A percentile compares a stretch with the other conserved stretches of the same genome.
Conservation (phyloP, 2,329 filamentous ascomycete species). For the Colletotrichum tofieldiae region DNA sequence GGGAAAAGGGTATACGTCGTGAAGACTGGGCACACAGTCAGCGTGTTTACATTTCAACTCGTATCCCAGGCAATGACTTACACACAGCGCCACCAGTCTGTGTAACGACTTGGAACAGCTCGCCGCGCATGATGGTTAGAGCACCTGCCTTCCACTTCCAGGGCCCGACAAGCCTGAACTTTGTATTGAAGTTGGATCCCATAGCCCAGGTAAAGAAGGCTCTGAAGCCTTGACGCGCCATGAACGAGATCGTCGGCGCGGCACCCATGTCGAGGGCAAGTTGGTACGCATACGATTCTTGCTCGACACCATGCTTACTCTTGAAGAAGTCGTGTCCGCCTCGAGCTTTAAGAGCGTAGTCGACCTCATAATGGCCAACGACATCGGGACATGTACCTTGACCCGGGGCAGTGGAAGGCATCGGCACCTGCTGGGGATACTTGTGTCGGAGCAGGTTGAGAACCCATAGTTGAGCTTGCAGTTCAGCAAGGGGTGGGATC, state of each 20-base stretch:
- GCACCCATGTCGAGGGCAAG: slow-evolving; percentile 63
- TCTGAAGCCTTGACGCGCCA: slow-evolving; percentile 54
- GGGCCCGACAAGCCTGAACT: slow-evolving; percentile 63
- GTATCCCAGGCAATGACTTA: slow-evolving; percentile 47
- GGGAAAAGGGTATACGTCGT: slow-evolving; percentile 56
- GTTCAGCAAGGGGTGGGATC: slow-evolving; percentile 64
- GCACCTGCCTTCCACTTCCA: slow-evolving; percentile 58
- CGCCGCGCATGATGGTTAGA: slow-evolving; percentile 56
- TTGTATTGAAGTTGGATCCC: slow-evolving; percentile 65
- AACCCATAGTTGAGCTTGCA: slow-evolving; percentile 66
- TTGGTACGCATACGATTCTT: slow-evolving; percentile 66
- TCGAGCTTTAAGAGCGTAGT: slow-evolving; percentile 58
- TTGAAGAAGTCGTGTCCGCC: slow-evolving; percentile 53
- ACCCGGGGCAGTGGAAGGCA: not conserved
- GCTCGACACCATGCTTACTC: slow-evolving; percentile 61
- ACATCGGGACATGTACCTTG: slow-evolving; percentile 44
- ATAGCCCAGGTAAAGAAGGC: slow-evolving; percentile 63
- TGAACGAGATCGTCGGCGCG: slow-evolving; percentile 55
- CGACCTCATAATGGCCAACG: slow-evolving; percentile 54
- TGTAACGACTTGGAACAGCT: slow-evolving; percentile 58
- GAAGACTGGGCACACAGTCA: slow-evolving; percentile 50
- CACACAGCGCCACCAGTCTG: slow-evolving; percentile 56
- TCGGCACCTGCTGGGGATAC: slow-evolving; percentile 46
- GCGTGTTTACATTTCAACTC: not conserved
- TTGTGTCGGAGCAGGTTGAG: slow-evolving; percentile 54